phyloP scores from a whole-genome alignment of 805 yeast species.

The Ogataea siamensis region DNA sequence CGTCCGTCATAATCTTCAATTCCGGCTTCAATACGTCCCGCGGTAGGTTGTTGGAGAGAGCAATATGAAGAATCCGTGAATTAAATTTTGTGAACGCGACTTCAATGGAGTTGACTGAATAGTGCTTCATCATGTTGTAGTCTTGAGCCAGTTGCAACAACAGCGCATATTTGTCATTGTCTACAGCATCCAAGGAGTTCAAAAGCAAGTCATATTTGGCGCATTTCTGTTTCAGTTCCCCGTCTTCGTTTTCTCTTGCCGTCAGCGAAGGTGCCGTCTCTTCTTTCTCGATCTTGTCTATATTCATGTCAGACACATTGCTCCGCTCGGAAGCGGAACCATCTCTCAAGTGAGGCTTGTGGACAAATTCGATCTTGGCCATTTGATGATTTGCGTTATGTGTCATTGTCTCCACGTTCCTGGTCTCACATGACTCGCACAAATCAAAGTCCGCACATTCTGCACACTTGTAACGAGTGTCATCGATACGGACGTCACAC shows the following conservation, averaged over 20 bases:
- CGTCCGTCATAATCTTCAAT: conserved; percentile 9
- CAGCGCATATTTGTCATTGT: conserved; percentile 13
- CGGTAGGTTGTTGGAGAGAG: conserved; percentile 9
- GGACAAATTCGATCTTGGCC: conserved; percentile 25
- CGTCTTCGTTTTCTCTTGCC: background rate
- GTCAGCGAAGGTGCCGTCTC: no score
- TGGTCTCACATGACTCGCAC: conserved; percentile 43
- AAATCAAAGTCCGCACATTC: conserved; percentile 54
- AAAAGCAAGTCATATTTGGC: conserved; percentile 17
- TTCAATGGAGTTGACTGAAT: no score
- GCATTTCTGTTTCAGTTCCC: conserved; percentile 3
- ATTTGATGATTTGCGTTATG: conserved; percentile 29
- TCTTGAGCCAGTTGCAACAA: conserved; percentile 16
- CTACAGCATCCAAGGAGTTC: conserved; percentile 11
- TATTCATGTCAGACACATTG: no score
- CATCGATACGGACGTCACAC: conserved; percentile 32
- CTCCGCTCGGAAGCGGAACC: no score
- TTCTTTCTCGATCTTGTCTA: no score
- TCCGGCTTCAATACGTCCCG: conserved; percentile 13
- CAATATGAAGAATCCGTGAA: conserved; percentile 7
- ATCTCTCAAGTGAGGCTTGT: no score
- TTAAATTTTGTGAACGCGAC: conserved; percentile 6
- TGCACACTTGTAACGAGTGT: conserved; percentile 49
- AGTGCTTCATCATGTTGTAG: conserved; percentile 10
- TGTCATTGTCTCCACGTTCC: conserved; percentile 11